Percentiles rank a stretch among this genome's conserved stretches.
Conservation (phyloP, 208 protist genomes). For the Chromosphaera perkinsii region DNA sequence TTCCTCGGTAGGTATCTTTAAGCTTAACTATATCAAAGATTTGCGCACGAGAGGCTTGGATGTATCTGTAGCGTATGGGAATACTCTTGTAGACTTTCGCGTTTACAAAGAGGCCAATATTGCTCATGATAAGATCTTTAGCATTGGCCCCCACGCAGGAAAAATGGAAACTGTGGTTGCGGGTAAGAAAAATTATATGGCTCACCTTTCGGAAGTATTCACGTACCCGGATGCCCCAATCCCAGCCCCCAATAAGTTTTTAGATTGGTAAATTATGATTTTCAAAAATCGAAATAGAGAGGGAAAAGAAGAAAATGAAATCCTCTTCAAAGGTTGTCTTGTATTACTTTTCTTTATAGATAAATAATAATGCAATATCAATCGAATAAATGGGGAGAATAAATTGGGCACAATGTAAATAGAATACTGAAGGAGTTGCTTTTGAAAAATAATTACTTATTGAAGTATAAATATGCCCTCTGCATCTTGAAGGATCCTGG, state of each 20-base stretch:
- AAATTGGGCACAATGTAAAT: too few species aligned
- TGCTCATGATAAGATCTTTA: slow-evolving; percentile 25
- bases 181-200: slow-evolving; percentile 17
- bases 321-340: too few species aligned
- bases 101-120: slow-evolving; percentile 19
- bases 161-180: slow-evolving; percentile 5
- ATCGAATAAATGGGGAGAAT: too few species aligned
- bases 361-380: too few species aligned
- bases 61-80: slow-evolving; percentile 13
- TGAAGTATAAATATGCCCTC: too few species aligned
- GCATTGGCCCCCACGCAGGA: slow-evolving; percentile 21
- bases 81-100: slow-evolving; percentile 25
- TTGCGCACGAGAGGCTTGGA: not conserved
- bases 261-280: too few species aligned
- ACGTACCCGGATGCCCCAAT: slow-evolving; percentile 14
- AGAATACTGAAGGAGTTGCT: too few species aligned
- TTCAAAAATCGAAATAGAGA: too few species aligned
- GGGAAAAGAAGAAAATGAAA: too few species aligned
- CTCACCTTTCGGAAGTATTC: slow-evolving; percentile 23
- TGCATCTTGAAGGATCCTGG: too few species aligned
- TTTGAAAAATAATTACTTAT: too few species aligned
- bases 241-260: slow-evolving; percentile 14
- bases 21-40: slow-evolving; percentile 13
- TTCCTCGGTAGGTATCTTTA: slow-evolving; percentile 29
- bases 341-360: too few species aligned